phyloP scores from a whole-genome alignment of 129 eudicot species.

The Rutidosis leptorrhynchoides region DNA sequence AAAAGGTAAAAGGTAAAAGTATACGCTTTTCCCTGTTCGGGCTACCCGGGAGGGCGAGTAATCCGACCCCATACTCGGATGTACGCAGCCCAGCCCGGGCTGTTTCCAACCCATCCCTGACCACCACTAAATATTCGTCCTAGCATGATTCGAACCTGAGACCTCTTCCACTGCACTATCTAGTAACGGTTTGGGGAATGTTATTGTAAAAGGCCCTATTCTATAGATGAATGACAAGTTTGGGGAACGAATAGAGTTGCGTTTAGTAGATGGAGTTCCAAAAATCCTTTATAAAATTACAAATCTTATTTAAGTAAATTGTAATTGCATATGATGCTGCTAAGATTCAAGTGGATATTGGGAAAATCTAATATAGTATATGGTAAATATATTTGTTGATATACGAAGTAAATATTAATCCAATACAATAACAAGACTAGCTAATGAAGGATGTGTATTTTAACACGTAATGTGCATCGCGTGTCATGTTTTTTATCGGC shows the following conservation, averaged over 20 bases:
- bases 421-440: conserved; percentile 5
- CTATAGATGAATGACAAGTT: conserved; percentile 3
- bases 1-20: no score
- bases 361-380: neutral
- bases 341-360: neutral
- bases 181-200: no score
- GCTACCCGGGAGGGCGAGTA: no score
- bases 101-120: no score
- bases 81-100: no score
- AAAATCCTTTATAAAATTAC: neutral
- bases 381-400: neutral
- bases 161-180: no score
- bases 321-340: neutral
- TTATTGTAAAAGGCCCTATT: neutral
- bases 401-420: neutral
- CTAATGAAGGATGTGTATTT: neutral
- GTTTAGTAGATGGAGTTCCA: neutral
- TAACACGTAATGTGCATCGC: conserved; percentile 19
- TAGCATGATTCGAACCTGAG: no score
- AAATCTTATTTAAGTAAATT: conserved; percentile 5
- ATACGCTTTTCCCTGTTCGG: no score
- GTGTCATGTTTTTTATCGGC: conserved; percentile 8
- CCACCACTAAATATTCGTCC: no score
- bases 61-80: no score
- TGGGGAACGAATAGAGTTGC: neutral